These are phyloP conservation scores for Penicillium expansum DNA, from an alignment of 2,329 filamentous ascomycete species.

Conservation along the genomic window DNA sequence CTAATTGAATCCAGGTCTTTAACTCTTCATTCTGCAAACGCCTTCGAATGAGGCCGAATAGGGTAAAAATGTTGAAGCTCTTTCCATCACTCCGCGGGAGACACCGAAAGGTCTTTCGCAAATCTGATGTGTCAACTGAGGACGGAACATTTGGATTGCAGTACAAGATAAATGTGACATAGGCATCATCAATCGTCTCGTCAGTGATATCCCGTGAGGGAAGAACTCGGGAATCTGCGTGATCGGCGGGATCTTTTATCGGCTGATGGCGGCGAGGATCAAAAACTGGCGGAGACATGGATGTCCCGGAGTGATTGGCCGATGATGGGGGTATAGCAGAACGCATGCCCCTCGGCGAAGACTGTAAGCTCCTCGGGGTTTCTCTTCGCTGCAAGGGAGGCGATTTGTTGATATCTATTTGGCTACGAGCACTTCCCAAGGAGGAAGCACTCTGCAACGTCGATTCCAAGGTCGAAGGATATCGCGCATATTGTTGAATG, in stretches of 20 bases:
- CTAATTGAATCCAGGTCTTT: conserved; percentile 89
- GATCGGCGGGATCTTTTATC: conserved; percentile 34
- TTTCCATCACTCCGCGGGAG: conserved; percentile 87
- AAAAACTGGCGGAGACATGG: conserved; percentile 42
- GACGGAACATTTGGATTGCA: conserved; percentile 79
- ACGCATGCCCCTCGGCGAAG: conserved; percentile 37
- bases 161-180: conserved; percentile 79
- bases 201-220: conserved; percentile 68
- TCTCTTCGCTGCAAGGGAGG: conserved; percentile 39
- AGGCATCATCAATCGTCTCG: conserved; percentile 74
- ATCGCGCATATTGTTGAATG: conserved; percentile 41
- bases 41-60: conserved; percentile 77
- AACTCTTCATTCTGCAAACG: conserved; percentile 72
- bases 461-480: conserved; percentile 35
- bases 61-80: conserved; percentile 71
- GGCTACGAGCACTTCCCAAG: conserved; percentile 35
- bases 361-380: conserved; percentile 39
- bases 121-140: conserved; percentile 65
- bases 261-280: conserved; percentile 31
- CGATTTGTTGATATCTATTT: conserved; percentile 33
- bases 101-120: conserved; percentile 72
- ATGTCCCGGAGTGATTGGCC: conserved; percentile 34
- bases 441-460: conserved; percentile 40
- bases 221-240: conserved; percentile 52
- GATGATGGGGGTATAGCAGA: conserved; percentile 28